These are phyloP conservation scores for Aspergillus udagawae DNA, from an alignment of 2,329 filamentous ascomycete genomes.

Conservation along the genomic window DNA sequence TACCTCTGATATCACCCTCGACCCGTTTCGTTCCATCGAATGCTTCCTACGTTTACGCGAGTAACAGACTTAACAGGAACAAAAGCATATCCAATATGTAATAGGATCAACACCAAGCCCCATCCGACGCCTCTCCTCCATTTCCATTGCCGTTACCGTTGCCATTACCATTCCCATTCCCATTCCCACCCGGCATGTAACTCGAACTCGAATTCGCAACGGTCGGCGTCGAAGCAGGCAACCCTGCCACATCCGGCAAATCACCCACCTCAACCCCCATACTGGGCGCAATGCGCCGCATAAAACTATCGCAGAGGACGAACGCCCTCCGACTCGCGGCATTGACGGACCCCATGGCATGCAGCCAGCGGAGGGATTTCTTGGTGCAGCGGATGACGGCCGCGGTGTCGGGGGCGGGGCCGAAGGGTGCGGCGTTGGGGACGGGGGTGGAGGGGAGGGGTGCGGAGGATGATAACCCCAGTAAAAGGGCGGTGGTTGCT, in stretches of 20 bases:
- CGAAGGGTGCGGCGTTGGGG: conserved; percentile 9
- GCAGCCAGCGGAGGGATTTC: conserved; percentile 39
- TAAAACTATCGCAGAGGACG: conserved; percentile 27
- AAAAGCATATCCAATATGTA: too few relatives aligned
- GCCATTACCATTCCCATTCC: too few relatives aligned
- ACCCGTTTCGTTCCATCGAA: too few relatives aligned
- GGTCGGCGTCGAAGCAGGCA: too few relatives aligned
- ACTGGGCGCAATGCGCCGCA: conserved; percentile 26
- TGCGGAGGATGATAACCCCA: conserved; percentile 29
- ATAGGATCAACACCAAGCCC: background rate
- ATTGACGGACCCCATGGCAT: conserved; percentile 28
- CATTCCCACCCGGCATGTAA: too few relatives aligned
- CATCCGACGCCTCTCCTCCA: background rate
- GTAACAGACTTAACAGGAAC: background rate
- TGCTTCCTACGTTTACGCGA: too few relatives aligned
- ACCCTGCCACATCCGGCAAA: too few relatives aligned
- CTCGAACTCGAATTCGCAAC: too few relatives aligned
- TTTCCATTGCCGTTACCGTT: too few relatives aligned
- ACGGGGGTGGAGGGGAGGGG: too few relatives aligned
- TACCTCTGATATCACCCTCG: background rate
- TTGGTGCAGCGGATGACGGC: conserved; percentile 21
- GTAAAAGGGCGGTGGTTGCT: conserved; percentile 37
- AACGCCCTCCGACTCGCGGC: conserved; percentile 34
- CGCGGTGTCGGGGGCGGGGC: conserved; percentile 11
- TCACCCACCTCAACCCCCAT: conserved; percentile 12